Conservation (phyloP, 1,139 yeast genomes). For the Lipomyces yarrowii region DNA sequence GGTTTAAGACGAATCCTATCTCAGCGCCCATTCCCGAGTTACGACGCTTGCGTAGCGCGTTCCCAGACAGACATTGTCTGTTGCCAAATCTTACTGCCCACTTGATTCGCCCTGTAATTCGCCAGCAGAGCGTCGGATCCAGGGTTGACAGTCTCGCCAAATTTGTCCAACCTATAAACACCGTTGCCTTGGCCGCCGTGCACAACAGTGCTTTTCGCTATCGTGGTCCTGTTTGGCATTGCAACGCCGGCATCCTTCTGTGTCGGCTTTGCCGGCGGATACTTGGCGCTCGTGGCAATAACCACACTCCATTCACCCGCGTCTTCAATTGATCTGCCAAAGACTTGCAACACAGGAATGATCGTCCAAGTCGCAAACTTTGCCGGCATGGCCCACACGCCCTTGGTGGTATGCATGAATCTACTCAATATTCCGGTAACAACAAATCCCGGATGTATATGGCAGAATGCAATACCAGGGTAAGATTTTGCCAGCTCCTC, state of each 20-base stretch:
- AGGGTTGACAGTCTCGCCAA: too few species aligned
- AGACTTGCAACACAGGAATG: background rate
- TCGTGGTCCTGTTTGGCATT: background rate
- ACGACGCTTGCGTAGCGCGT: too few species aligned
- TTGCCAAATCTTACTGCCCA: too few species aligned
- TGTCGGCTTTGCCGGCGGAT: background rate
- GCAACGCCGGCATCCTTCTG: background rate
- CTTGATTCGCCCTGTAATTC: too few species aligned
- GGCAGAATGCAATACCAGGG: background rate
- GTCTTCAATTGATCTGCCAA: background rate
- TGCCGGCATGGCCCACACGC: background rate
- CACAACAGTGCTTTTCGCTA: background rate
- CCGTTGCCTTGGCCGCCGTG: background rate
- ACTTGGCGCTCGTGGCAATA: slow-evolving; percentile 1
- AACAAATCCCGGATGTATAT: slow-evolving; percentile 6
- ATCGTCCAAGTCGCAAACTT: background rate
- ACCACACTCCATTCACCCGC: background rate
- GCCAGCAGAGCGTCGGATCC: too few species aligned
- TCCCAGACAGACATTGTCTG: too few species aligned
- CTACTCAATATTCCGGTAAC: background rate
- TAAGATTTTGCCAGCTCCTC: background rate
- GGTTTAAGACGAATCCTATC: too few species aligned
- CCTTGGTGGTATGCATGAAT: background rate
- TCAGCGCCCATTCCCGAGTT: too few species aligned
- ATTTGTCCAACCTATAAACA: background rate